phyloP scores from a whole-genome alignment of 2,329 filamentous ascomycete genomes.

The Aspergillus sp. region DNA sequence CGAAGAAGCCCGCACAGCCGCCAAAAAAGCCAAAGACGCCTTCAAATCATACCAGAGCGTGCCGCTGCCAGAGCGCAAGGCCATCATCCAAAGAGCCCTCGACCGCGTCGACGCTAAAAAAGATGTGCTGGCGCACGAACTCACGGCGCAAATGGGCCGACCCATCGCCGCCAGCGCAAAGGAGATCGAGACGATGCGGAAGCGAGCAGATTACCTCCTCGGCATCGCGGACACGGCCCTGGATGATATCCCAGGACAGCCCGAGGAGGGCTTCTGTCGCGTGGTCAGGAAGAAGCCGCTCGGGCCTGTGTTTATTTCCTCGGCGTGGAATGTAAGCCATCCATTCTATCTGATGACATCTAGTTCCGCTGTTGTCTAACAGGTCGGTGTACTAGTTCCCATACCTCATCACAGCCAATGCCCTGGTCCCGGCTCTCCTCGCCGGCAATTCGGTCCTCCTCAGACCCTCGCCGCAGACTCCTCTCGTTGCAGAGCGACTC shows the following conservation, averaged over 20 bases:
- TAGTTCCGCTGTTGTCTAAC: too few relatives aligned
- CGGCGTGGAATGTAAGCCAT: conserved; percentile 79
- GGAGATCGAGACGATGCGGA: conserved; percentile 73
- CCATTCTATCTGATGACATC: conserved; percentile 4
- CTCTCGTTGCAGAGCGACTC: conserved; percentile 74
- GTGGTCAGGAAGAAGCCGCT: conserved; percentile 80
- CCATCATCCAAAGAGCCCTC: conserved; percentile 71
- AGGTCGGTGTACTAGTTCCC: conserved; percentile 77
- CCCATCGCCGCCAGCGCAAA: conserved; percentile 75
- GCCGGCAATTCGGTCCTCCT: conserved; percentile 81
- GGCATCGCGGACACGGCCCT: conserved; percentile 71
- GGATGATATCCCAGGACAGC: conserved; percentile 68
- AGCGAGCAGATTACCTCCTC: conserved; percentile 71
- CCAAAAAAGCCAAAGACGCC: conserved; percentile 18
- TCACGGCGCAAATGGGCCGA: conserved; percentile 85
- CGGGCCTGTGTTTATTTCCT: conserved; percentile 75
- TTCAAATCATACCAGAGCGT: conserved; percentile 56
- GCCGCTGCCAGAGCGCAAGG: conserved; percentile 60
- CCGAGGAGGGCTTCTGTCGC: conserved; percentile 75
- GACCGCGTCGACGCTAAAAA: conserved; percentile 58
- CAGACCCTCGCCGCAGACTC: conserved; percentile 87
- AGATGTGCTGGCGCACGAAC: conserved; percentile 67
- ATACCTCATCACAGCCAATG: conserved; percentile 82
- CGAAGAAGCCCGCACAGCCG: conserved; percentile 14
- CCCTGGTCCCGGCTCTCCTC: conserved; percentile 76